These are phyloP conservation scores for Mrakia frigida DNA, from an alignment of 768 basidiomycete species.

Conservation along the genomic window DNA sequence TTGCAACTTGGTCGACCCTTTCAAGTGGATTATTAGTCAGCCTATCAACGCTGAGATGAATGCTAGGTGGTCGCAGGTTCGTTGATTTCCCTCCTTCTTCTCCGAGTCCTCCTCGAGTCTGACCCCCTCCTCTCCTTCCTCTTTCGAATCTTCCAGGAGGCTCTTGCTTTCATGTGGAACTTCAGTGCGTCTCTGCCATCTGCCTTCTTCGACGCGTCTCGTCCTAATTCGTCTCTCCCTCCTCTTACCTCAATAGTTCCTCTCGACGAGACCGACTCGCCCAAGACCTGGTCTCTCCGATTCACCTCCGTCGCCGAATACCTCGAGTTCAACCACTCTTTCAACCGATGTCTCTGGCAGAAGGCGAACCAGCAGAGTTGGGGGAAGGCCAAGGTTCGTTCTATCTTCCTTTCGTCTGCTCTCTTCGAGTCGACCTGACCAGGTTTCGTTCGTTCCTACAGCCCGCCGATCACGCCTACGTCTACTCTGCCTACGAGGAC, in stretches of 20 bases:
- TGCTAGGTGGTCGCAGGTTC: conserved; percentile 32
- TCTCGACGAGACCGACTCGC: conserved; percentile 50
- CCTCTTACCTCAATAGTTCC: conserved; percentile 11
- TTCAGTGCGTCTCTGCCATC: conserved; percentile 42
- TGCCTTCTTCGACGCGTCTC: too few relatives aligned
- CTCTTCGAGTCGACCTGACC: background rate
- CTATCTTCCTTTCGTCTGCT: conserved; percentile 11
- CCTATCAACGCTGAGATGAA: conserved; percentile 37
- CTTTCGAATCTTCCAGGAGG: conserved; percentile 7
- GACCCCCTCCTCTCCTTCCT: background rate
- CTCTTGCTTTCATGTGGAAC: conserved; percentile 79
- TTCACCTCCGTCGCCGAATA: conserved; percentile 60
- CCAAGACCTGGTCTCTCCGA: conserved; percentile 74
- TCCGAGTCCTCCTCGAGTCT: background rate
- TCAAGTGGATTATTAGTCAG: conserved; percentile 34
- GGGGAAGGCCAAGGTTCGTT: conserved; percentile 68
- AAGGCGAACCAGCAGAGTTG: conserved; percentile 65
- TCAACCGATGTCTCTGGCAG: conserved; percentile 75
- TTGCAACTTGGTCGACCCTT: conserved; percentile 28
- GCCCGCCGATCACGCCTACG: conserved; percentile 77
- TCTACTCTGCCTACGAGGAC: conserved; percentile 41
- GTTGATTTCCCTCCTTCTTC: background rate
- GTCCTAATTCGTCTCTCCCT: background rate
- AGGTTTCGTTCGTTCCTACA: background rate
- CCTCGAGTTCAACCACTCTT: conserved; percentile 56